Percentiles rank a stretch among this genome's conserved stretches.
These are phyloP conservation scores for Teratosphaeria destructans DNA, from an alignment of 2,329 filamentous ascomycete genomes.

Conservation along the genomic window DNA sequence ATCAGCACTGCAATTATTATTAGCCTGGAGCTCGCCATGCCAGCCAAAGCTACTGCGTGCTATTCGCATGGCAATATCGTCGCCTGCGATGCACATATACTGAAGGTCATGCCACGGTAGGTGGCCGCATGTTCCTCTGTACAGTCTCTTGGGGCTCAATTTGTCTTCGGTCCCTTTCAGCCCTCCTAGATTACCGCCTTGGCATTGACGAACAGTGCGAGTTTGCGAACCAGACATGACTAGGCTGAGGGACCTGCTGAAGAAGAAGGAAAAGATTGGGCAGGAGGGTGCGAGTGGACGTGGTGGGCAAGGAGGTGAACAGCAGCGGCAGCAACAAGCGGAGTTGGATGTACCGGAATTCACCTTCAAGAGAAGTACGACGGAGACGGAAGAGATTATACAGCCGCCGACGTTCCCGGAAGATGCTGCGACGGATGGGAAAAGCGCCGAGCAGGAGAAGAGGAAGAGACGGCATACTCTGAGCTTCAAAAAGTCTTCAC, in stretches of 20 bases:
- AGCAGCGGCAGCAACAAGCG: conserved; percentile 23
- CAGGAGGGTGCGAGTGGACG: conserved; percentile 9
- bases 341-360: conserved; percentile 49
- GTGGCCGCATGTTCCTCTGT: not conserved
- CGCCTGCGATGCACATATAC: not conserved
- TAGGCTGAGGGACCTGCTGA: conserved; percentile 51
- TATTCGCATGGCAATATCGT: not conserved
- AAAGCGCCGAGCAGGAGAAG: conserved; percentile 14
- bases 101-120: not conserved
- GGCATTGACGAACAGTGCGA: not conserved
- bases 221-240: conserved; percentile 31
- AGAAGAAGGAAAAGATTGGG: conserved; percentile 49
- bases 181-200: not conserved
- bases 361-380: conserved; percentile 77
- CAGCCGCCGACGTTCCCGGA: conserved; percentile 51
- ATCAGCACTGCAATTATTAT: conserved; percentile 2
- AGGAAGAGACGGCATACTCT: conserved; percentile 17
- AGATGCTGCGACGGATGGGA: conserved; percentile 21
- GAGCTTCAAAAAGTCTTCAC: conserved; percentile 26
- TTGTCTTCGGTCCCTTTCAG: not conserved
- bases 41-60: not conserved
- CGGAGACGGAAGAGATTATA: conserved; percentile 67
- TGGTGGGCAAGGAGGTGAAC: conserved; percentile 8
- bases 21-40: not conserved
- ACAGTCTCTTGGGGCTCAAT: not conserved